phyloP scores from a whole-genome alignment of 805 yeast species.

The Pichia nanzhaoensis region DNA sequence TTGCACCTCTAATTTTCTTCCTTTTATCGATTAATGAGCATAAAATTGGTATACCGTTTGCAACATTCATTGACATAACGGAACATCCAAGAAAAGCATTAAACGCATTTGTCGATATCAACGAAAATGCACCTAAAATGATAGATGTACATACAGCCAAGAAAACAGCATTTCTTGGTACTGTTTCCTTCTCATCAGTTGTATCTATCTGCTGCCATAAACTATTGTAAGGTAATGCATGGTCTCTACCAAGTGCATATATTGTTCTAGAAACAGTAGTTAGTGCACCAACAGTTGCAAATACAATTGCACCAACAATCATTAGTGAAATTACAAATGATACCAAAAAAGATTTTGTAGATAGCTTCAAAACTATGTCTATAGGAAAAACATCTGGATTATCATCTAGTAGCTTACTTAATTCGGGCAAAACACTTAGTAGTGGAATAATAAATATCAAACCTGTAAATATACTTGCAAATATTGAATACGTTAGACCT shows the following conservation, averaged over 20 bases:
- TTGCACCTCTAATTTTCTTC: constrained; percentile 57
- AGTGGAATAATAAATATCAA: constrained; percentile 66
- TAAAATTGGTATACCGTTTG: constrained; percentile 70
- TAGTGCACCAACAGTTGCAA: constrained; percentile 72
- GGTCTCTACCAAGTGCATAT: constrained; percentile 77
- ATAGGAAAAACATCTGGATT: constrained; percentile 70
- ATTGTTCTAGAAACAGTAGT: constrained; percentile 82
- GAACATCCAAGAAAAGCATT: constrained; percentile 82
- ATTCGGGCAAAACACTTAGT: constrained; percentile 64
- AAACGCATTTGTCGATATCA: constrained; percentile 67
- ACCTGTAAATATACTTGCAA: constrained; percentile 63
- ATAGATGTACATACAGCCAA: constrained; percentile 58
- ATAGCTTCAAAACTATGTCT: constrained; percentile 63
- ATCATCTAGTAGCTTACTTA: constrained; percentile 46
- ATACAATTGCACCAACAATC: constrained; percentile 61
- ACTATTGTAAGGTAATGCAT: constrained; percentile 61
- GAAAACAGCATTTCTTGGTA: constrained; percentile 65
- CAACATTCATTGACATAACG: constrained; percentile 65
- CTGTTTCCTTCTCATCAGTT: constrained; percentile 44
- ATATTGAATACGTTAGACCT: constrained; percentile 61
- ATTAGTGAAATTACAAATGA: constrained; percentile 63
- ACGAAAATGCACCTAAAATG: constrained; percentile 54
- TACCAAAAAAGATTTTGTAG: constrained; percentile 61
- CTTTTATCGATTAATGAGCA: constrained; percentile 56
- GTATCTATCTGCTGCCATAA: constrained; percentile 61